Evolutionary conservation across 345 rosid genomes (phyloP).

Genomic region (Syzygium aromaticum): DNA sequence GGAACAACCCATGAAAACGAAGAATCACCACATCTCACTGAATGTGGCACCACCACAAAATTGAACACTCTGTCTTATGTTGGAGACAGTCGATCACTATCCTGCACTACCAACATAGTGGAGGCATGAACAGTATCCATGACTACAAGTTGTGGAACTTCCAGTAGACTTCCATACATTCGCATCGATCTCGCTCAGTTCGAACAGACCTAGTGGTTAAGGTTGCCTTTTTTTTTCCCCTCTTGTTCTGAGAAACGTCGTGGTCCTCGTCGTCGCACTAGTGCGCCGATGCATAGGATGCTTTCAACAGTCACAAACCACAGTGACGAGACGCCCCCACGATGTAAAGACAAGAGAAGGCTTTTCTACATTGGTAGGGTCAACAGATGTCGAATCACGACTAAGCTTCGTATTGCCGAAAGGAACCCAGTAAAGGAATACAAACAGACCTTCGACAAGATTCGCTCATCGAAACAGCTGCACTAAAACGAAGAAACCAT

Average conservation of each 20-base stretch:
- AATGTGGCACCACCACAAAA: background rate
- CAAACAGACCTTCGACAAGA: background rate
- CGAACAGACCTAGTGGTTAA: background rate
- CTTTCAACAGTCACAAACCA: background rate
- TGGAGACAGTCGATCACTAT: background rate
- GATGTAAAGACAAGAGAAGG: background rate
- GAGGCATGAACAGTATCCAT: background rate
- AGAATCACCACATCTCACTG: background rate
- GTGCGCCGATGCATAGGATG: background rate
- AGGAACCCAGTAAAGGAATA: background rate
- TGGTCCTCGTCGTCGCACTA: background rate
- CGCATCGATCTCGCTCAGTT: background rate
- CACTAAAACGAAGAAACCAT: background rate
- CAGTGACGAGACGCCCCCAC: background rate
- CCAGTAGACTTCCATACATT: background rate
- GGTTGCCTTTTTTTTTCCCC: background rate
- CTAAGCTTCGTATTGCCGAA: background rate
- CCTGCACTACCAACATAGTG: background rate
- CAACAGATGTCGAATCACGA: background rate
- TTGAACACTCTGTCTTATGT: background rate
- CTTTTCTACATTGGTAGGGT: background rate
- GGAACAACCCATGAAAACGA: background rate
- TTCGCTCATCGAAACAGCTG: background rate
- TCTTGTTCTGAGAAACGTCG: background rate
- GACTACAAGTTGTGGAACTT: background rate